These are phyloP conservation scores for Coniochaeta sp. DNA, from an alignment of 2,329 filamentous ascomycete species.

Conservation along the genomic window DNA sequence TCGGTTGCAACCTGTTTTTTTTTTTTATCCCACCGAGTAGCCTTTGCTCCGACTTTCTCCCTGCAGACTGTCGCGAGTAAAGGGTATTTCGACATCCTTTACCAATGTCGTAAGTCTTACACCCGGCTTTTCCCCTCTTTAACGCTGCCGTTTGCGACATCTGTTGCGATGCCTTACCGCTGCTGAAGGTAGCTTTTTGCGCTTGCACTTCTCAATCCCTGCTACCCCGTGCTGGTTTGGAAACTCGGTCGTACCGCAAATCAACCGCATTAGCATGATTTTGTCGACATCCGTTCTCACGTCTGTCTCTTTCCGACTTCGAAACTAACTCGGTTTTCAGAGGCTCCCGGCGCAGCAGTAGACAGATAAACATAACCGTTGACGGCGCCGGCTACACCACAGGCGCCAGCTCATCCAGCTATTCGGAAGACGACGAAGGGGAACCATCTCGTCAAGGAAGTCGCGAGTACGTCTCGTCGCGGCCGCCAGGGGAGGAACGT, in stretches of 20 bases:
- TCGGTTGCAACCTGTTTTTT: conserved; percentile 1
- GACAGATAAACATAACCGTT: conserved; percentile 11
- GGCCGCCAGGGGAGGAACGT: conserved; percentile 27
- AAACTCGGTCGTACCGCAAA: background rate
- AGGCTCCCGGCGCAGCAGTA: conserved; percentile 7
- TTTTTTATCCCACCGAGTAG: conserved; percentile 14
- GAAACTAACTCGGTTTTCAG: conserved; percentile 2
- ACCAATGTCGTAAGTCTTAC: conserved; percentile 29
- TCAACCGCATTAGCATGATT: background rate
- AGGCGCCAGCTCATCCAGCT: conserved; percentile 14
- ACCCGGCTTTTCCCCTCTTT: background rate
- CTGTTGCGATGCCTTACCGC: background rate
- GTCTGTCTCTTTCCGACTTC: conserved; percentile 3
- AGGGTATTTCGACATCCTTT: conserved; percentile 26
- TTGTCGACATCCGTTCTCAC: background rate
- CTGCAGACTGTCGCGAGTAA: conserved; percentile 37
- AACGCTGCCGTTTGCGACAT: background rate
- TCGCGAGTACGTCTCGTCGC: conserved; percentile 21
- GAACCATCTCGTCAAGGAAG: conserved; percentile 27
- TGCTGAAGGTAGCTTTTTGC: background rate
- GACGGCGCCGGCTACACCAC: conserved; percentile 17
- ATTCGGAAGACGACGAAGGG: conserved; percentile 31
- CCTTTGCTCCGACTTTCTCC: conserved; percentile 38
- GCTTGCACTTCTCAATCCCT: background rate
- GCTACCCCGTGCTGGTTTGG: background rate